Evolutionary conservation across 2,329 filamentous ascomycete species (phyloP).

Genomic region (Trichophyton equinum): DNA sequence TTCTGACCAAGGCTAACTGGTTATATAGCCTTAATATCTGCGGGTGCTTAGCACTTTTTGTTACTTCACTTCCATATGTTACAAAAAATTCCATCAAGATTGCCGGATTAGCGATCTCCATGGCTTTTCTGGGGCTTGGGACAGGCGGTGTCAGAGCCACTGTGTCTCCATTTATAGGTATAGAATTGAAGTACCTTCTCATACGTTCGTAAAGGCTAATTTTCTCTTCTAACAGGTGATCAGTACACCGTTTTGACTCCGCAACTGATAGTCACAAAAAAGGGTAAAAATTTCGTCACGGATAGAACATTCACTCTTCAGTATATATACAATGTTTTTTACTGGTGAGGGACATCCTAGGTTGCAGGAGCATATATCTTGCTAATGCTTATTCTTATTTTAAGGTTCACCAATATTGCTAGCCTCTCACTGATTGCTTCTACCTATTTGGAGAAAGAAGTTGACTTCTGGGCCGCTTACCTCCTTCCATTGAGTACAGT

Average conservation of each 20-base stretch:
- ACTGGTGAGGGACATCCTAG: conserved; percentile 19
- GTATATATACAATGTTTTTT: conserved; percentile 30
- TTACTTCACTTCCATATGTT: conserved; percentile 18
- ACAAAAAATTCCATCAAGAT: conserved; percentile 14
- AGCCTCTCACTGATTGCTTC: conserved; percentile 49
- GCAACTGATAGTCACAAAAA: conserved; percentile 16
- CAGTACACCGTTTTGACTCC: conserved; percentile 21
- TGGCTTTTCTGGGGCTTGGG: conserved; percentile 29
- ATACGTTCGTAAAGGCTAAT: background rate
- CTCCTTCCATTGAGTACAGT: conserved; percentile 27
- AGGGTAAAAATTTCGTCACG: conserved; percentile 9
- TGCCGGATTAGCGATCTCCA: conserved; percentile 18
- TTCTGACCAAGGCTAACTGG: background rate
- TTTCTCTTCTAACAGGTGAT: conserved; percentile 17
- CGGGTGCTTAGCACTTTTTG: conserved; percentile 17
- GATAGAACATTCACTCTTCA: conserved; percentile 27
- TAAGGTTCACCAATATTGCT: conserved; percentile 41
- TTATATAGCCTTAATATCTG: conserved; percentile 10
- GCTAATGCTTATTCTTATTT: conserved; percentile 7
- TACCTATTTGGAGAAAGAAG: conserved; percentile 48
- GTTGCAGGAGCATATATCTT: background rate
- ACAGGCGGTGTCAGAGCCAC: conserved; percentile 27
- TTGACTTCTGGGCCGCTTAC: conserved; percentile 51
- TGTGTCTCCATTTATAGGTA: conserved; percentile 25
- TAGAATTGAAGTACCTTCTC: background rate